phyloP scores from a whole-genome alignment of 2,329 filamentous ascomycete species.

The Aspergillus sp. region DNA sequence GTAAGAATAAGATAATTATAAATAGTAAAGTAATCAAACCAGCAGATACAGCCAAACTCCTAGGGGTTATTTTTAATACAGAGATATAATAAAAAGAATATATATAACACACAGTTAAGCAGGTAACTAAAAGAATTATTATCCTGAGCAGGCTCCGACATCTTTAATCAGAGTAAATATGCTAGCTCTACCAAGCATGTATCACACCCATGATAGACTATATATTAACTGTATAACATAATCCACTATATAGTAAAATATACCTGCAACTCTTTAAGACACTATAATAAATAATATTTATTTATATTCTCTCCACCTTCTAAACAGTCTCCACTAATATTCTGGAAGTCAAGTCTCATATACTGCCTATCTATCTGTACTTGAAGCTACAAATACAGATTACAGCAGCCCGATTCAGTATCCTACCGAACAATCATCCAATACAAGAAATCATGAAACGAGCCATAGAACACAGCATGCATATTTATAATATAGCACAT shows the following conservation, averaged over 20 bases:
- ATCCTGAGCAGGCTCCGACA: constrained; percentile 20
- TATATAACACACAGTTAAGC: constrained; percentile 25
- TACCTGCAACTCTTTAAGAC: constrained; percentile 19
- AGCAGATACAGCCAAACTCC: constrained; percentile 24
- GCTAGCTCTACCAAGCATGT: constrained; percentile 28
- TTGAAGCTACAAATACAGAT: not conserved
- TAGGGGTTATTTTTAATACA: constrained; percentile 28
- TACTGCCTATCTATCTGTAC: constrained; percentile 15
- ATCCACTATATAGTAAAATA: constrained; percentile 22
- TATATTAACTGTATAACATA: constrained; percentile 25
- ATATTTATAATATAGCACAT: constrained; percentile 1
- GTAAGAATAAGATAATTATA: constrained; percentile 18
- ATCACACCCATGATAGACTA: constrained; percentile 26
- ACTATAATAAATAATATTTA: constrained; percentile 20
- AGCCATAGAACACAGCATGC: constrained; percentile 16
- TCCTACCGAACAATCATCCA: constrained; percentile 16
- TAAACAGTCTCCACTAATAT: constrained; percentile 18
- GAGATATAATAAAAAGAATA: constrained; percentile 27
- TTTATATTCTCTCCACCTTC: constrained; percentile 25
- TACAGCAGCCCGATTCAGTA: constrained; percentile 1
- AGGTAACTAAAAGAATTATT: constrained; percentile 20
- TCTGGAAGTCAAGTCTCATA: constrained; percentile 22
- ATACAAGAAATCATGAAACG: not conserved
- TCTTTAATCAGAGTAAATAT: constrained; percentile 24
- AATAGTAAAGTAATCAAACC: constrained; percentile 21